These are phyloP conservation scores for Raphanus sativus DNA, from an alignment of 345 rosid species.

Conservation along the genomic window DNA sequence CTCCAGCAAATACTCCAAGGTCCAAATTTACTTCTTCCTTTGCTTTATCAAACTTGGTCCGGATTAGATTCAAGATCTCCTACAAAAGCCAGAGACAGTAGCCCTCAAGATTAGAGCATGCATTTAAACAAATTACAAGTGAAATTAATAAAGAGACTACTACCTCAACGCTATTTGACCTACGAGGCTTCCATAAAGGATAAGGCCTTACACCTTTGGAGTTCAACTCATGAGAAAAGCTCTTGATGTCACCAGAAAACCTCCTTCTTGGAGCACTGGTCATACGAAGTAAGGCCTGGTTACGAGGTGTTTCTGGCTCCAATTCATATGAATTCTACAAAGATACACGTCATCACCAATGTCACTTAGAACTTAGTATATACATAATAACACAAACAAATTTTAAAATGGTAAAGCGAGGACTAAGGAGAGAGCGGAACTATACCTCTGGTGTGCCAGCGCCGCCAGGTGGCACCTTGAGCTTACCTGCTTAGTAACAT, in stretches of 20 bases:
- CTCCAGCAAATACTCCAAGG: constrained; percentile 69
- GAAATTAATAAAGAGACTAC: neutral
- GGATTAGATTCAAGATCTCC: constrained; percentile 69
- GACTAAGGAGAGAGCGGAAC: neutral
- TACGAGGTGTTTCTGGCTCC: constrained; percentile 89
- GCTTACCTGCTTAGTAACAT: constrained; percentile 46
- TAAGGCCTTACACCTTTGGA: constrained; percentile 90
- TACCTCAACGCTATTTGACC: constrained; percentile 76
- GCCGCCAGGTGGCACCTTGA: constrained; percentile 47
- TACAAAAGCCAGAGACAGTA: constrained; percentile 37
- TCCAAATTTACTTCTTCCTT: constrained; percentile 95
- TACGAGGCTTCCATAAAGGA: constrained; percentile 82
- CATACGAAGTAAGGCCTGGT: constrained; percentile 79
- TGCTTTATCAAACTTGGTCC: constrained; percentile 84
- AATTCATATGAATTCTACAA: constrained; percentile 37
- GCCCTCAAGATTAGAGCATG: constrained; percentile 20
- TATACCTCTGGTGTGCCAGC: constrained; percentile 68
- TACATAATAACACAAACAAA: neutral
- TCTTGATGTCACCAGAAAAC: constrained; percentile 79
- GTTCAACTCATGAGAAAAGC: constrained; percentile 91
- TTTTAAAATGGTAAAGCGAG: neutral
- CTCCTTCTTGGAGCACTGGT: constrained; percentile 90
- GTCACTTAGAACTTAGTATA: neutral
- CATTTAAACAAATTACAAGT: constrained; percentile 6
- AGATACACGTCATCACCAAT: neutral